These are phyloP conservation scores for Linnemannia elongata DNA, from an alignment of 192 early-diverging fungal genomes.

Conservation along the genomic window DNA sequence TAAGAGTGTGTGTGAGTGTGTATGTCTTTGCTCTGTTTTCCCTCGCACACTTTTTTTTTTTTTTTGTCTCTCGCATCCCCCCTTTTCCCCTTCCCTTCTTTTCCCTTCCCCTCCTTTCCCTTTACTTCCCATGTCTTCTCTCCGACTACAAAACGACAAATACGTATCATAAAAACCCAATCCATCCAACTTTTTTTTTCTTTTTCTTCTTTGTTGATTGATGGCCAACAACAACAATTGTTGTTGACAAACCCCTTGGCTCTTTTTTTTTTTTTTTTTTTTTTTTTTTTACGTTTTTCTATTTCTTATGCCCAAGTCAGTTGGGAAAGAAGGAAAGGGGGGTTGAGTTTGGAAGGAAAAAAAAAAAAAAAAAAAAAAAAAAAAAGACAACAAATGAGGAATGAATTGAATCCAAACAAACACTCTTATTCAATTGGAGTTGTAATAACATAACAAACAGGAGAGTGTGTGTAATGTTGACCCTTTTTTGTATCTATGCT, in stretches of 20 bases:
- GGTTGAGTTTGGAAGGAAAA: too few species aligned
- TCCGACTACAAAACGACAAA: background rate
- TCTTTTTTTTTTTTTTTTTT: background rate
- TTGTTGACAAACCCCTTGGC: background rate
- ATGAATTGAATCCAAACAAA: background rate
- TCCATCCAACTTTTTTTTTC: background rate
- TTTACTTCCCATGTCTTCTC: background rate
- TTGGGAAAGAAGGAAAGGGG: background rate
- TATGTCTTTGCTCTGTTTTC: background rate
- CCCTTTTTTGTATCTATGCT: background rate
- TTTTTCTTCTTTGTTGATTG: background rate
- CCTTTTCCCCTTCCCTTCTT: too few species aligned
- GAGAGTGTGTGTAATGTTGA: background rate
- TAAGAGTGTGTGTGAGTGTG: background rate
- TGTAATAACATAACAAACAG: background rate
- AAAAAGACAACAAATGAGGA: background rate
- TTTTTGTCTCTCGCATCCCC: background rate
- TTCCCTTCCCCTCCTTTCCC: background rate
- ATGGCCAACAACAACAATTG: background rate
- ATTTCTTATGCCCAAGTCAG: slow-evolving; percentile 7
- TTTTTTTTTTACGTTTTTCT: background rate
- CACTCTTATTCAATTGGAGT: background rate
- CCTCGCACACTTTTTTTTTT: slow-evolving; percentile 9
- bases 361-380: background rate
- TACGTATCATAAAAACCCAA: background rate